Base-by-base conservation (phyloP, 2,329 filamentous ascomycete species). In the Boeremia lycopersici region DNA sequence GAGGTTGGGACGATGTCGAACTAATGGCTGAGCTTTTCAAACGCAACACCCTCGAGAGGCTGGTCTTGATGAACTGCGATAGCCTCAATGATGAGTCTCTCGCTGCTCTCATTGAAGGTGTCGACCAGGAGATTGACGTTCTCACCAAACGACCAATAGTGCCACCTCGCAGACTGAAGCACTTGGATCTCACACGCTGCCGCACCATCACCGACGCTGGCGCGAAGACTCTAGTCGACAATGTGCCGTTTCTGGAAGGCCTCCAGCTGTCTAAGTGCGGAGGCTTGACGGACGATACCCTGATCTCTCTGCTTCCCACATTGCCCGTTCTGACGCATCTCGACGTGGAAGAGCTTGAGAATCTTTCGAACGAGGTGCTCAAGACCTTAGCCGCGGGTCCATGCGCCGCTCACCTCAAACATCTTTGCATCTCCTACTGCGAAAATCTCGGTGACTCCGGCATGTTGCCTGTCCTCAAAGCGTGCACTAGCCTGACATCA, bases 341-440 rank as follows among this genome's bases (percentile, higher is more conserved):
- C 36, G 95, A 98, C 63, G 78, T 98, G 2, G 95, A 99, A 74
- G 93, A 97, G 64, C 81, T 97, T 11, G 82, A 86, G 5, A 81
- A 87, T 26, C 78, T 98, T 12, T 93, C 89, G 15, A 96, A 98
- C 70, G 77, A 79, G 4, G 78, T 91, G 0, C 78, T 97, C 2
- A 83, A 91, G 50, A 85, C 89, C 57, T 80, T 99, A 7, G 87
- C 91, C 42, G 88, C 86, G 64, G 84, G 91, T 0, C 88, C 91
- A 0, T 96, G 91, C 69, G 88, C 88, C 0, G 75, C 82, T 0
- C 80, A 77, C 19, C 80, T 99, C 6, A 83, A 89, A 62, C 92
- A 97, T 70, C 82, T 98, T 6, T 93, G 91, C 48, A 83, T 98
- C 63, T 93, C 91, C 67, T 96, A 92, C 73, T 99, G 95, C 72